Evolutionary conservation across 331 rosid species (phyloP), one percentile per base, ranked within the genome.

Genomic region (Malus hybrid): DNA sequence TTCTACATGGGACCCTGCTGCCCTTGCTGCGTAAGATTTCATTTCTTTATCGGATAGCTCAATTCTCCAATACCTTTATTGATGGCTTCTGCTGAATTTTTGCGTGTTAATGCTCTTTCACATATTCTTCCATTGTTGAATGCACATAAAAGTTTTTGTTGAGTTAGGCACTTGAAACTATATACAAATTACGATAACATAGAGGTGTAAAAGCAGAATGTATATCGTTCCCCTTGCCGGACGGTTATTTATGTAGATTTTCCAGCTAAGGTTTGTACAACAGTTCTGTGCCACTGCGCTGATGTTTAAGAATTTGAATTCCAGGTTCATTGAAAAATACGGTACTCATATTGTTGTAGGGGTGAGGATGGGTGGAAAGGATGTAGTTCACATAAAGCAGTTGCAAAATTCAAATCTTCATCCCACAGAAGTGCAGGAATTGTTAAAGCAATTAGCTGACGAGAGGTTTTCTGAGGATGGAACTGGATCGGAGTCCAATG

Each of bases 1-100:
- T 60, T 74, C 83, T 61, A 70, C 86, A 2, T 93, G 98, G 98
- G 91, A 93, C 64, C 95, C 98, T 30, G 82, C 86, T 75, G 95
- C 95, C 32, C 89, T 93, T 79, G 91, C 97, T 2, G 90, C 83
- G 98, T 93, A 85, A 84, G 91, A 36, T 58, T 63, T 75, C 63
- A 61, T n/a, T 39, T 58, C 2, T 63, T 9, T 52, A 52, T 15
- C 46, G 46, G 33, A 69, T 63, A 26, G 62, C 16, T 79, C 10
- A 14, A 78, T 9, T 62, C 29, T 7, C 7, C n/a, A 5, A 61
- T 61, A 32, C 10, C 66, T 13, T 61, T 61, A 13, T 3, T 28
- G 5, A 14, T 29, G 42, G 68, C n/a, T 24, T 29, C n/a, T 0
- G 70, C 68, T 16, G 50, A 75, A 63, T 46, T 46, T 77, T 66